Evolutionary conservation across 208 protist species (phyloP).

Genomic region (Plasmodiophora brassicae): DNA sequence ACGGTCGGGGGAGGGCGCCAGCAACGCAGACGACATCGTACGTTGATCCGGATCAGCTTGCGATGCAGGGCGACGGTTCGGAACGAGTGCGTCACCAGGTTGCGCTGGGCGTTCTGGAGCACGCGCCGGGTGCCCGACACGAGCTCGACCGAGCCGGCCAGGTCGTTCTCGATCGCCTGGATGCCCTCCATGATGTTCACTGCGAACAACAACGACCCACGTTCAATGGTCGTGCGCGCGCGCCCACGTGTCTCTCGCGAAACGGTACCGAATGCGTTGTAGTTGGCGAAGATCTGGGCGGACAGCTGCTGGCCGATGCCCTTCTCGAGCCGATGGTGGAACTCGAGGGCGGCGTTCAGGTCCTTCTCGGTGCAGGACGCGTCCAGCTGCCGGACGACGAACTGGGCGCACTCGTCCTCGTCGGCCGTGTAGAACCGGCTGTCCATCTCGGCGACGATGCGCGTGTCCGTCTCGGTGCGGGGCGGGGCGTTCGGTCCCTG

Average conservation of each 20-base stretch:
- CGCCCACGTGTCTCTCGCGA: background rate
- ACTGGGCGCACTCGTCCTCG: no score
- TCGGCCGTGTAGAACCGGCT: no score
- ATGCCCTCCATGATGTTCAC: constrained; percentile 26
- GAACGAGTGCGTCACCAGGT: background rate
- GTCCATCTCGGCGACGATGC: no score
- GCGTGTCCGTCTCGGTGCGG: no score
- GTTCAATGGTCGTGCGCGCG: no score
- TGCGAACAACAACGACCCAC: no score
- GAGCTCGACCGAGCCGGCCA: background rate
- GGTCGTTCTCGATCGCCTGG: constrained; percentile 12
- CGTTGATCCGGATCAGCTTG: background rate
- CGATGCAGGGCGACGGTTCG: background rate
- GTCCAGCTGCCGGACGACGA: no score
- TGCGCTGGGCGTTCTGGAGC: background rate
- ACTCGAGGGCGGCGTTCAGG: no score
- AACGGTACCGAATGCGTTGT: background rate
- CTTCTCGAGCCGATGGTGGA: no score
- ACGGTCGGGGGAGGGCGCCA: background rate
- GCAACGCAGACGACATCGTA: background rate
- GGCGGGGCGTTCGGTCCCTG: no score
- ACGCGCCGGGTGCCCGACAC: background rate
- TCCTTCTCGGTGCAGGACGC: no score
- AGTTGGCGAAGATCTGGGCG: constrained; percentile 20
- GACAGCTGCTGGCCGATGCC: no score